Evolutionary conservation across 352 stramenopile genomes (phyloP).

Genomic region (Phytophthora nicotianae): DNA sequence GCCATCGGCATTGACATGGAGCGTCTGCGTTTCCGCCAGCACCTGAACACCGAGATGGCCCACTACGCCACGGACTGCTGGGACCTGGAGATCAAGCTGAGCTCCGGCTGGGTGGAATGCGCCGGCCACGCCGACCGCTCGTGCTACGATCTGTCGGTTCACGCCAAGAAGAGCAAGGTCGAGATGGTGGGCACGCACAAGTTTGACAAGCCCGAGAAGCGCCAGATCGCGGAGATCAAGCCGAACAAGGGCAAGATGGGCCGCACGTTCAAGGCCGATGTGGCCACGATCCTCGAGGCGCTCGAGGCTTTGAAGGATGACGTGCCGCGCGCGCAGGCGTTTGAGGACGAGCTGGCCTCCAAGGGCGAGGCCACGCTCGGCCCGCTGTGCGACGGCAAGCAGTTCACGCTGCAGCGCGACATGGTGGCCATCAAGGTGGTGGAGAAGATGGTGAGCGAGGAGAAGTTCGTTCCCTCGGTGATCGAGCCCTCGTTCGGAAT

Average conservation of each 20-base stretch:
- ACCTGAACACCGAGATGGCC: conserved; percentile 99
- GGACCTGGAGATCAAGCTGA: conserved; percentile 99
- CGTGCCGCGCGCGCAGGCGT: conserved; percentile 84
- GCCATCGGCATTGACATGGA: conserved; percentile 94
- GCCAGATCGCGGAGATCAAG: conserved; percentile 94
- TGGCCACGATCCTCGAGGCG: conserved; percentile 71
- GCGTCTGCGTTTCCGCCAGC: conserved; percentile 98
- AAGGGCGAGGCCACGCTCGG: conserved; percentile 92
- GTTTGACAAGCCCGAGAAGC: conserved; percentile 93
- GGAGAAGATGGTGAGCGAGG: conserved; percentile 96
- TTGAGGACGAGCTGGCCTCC: conserved; percentile 91
- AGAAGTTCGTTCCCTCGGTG: conserved; percentile 98
- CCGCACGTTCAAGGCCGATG: conserved; percentile 96
- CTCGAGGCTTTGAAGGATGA: conserved; percentile 90
- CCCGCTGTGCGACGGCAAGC: conserved; percentile 77
- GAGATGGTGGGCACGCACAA: conserved; percentile 90
- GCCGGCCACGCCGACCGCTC: conserved; percentile 98
- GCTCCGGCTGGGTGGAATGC: conserved; percentile 99
- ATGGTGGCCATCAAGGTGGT: conserved; percentile 95
- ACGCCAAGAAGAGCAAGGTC: conserved; percentile 89
- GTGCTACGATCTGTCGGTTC: conserved; percentile 97
- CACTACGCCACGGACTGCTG: conserved; percentile 99
- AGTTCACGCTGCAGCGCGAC: conserved; percentile 93
- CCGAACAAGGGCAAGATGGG: conserved; percentile 97
- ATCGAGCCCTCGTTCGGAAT: conserved; percentile 99